Evolutionary conservation across 129 eudicot species (phyloP).

Genomic region (Helianthus tuberosus): DNA sequence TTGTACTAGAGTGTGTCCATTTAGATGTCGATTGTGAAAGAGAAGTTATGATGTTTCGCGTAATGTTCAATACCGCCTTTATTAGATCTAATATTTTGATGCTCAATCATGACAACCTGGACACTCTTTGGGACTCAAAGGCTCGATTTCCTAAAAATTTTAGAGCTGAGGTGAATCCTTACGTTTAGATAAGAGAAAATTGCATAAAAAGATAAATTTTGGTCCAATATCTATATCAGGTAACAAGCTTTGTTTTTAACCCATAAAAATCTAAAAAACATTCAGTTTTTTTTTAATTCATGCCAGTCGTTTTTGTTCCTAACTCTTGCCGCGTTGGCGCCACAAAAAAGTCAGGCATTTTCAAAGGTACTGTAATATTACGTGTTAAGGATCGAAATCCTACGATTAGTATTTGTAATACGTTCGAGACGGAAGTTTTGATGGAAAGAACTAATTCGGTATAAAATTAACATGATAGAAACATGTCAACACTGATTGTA

Average conservation of each 20-base stretch:
- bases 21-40: constrained; percentile 84
- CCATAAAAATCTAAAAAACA: not conserved
- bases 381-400: no score
- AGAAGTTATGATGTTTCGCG: constrained; percentile 99
- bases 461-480: no score
- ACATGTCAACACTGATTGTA: no score
- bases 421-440: no score
- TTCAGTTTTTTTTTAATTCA: not conserved
- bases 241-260: not conserved
- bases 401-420: no score
- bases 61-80: constrained; percentile 96
- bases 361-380: not conserved
- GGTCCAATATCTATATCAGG: not conserved
- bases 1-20: constrained; percentile 93
- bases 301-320: not conserved
- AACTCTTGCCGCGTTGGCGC: not conserved
- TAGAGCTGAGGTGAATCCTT: constrained; percentile 79
- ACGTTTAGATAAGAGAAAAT: not conserved
- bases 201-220: not conserved
- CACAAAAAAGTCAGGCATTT: not conserved
- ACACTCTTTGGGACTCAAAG: constrained; percentile 95
- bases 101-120: constrained; percentile 86
- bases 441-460: no score
- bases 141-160: constrained; percentile 83
- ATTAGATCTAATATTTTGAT: constrained; percentile 90